Evolutionary conservation across 352 stramenopile genomes (phyloP).

Genomic region (Pythium grandisporangium): DNA sequence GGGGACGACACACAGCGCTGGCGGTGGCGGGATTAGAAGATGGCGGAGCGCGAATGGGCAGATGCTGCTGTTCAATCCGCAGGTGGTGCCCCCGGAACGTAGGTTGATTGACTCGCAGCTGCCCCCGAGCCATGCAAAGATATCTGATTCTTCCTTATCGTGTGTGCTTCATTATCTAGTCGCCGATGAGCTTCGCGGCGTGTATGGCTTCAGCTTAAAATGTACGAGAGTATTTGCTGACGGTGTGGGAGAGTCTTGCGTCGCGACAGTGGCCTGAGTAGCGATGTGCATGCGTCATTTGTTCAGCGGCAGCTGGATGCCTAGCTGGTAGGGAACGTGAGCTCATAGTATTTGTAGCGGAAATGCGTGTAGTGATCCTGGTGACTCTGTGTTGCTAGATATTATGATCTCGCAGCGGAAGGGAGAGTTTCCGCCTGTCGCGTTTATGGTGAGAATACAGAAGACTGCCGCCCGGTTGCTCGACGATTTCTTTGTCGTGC

Average conservation of each 20-base stretch:
- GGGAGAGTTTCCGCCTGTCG: conserved; percentile 49
- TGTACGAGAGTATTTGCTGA: conserved; percentile 6
- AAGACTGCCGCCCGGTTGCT: too few relatives aligned
- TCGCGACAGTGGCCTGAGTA: too few relatives aligned
- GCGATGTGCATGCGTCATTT: background rate
- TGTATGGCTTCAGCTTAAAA: conserved; percentile 49
- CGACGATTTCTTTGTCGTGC: too few relatives aligned
- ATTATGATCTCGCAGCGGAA: conserved; percentile 75
- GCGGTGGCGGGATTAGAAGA: conserved; percentile 23
- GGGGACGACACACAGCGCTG: conserved; percentile 4
- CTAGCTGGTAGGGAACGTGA: conserved; percentile 49
- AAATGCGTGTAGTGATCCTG: too few relatives aligned
- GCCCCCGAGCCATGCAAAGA: too few relatives aligned
- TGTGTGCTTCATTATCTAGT: too few relatives aligned
- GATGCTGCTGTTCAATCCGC: conserved; percentile 47
- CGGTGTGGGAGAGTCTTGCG: background rate
- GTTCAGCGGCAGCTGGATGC: conserved; percentile 34
- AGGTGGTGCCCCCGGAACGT: conserved; percentile 38
- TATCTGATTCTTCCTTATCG: too few relatives aligned
- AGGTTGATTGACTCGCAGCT: background rate
- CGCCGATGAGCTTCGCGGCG: conserved; percentile 31
- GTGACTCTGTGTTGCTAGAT: conserved; percentile 16
- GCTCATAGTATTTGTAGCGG: too few relatives aligned
- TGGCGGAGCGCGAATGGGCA: conserved; percentile 32
- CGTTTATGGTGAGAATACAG: conserved; percentile 48